Conservation (phyloP, 23 red algal species). For the Porphyridium purpureum region DNA sequence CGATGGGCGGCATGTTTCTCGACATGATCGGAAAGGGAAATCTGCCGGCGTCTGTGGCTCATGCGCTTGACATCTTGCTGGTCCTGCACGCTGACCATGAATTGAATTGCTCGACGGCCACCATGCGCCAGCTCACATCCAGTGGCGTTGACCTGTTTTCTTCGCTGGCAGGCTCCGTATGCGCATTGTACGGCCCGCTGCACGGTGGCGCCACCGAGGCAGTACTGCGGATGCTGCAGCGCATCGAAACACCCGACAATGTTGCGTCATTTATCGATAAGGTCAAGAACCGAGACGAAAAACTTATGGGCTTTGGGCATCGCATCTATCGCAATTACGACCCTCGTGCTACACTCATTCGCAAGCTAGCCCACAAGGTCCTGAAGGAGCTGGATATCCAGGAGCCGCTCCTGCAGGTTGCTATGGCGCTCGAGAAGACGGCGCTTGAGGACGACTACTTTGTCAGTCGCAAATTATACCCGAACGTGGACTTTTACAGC, state of each 20-base stretch:
- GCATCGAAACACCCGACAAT: conserved; percentile 14
- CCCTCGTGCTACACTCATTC: conserved; percentile 60
- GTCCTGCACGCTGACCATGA: conserved; percentile 95
- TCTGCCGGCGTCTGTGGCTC: conserved; percentile 2
- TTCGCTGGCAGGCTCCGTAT: conserved; percentile 34
- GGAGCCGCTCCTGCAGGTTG: conserved; percentile 54
- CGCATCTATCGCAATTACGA: conserved; percentile 87
- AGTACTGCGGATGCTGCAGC: conserved; percentile 58
- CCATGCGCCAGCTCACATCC: conserved; percentile 55
- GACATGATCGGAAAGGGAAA: neutral
- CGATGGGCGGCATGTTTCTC: neutral
- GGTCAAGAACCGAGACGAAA: conserved; percentile 53
- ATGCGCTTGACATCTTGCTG: conserved; percentile 53
- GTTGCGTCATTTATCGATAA: conserved; percentile 42
- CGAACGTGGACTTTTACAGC: conserved; percentile 96
- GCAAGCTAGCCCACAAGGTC: conserved; percentile 40
- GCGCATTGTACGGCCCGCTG: conserved; percentile 75
- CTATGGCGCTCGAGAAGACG: conserved; percentile 47
- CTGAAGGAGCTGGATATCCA: conserved; percentile 16
- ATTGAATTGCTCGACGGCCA: conserved; percentile 90
- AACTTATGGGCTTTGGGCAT: conserved; percentile 93
- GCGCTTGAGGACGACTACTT: conserved; percentile 91
- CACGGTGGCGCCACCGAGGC: conserved; percentile 92
- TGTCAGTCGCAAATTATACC: conserved; percentile 63
- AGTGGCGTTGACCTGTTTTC: conserved; percentile 71